Base-by-base conservation (phyloP, 2,329 filamentous ascomycete genomes). In the Fusarium nurragi region DNA sequence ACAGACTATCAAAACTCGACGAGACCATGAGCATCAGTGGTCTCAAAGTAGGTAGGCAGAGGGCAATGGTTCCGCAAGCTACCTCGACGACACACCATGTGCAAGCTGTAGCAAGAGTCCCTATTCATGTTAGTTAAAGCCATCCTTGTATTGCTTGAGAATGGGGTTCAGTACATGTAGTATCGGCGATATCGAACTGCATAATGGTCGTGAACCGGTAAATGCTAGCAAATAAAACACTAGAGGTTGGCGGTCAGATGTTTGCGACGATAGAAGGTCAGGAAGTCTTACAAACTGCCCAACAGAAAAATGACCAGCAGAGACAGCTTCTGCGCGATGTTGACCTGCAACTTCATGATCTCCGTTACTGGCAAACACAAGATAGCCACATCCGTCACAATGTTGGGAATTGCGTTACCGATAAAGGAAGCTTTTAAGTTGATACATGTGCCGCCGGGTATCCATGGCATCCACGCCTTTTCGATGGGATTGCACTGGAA, bases 61-160 rank as follows among this genome's bases (percentile, higher is more conserved):
- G 58, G 6, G 51, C 62, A 23, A 66, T 67, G 5, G 40, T 62
- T 45, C 63, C 64, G 10, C 64, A 66, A 14, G 58, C 52, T 4
- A 36, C 64, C 38, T 66, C 64, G 11, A 66, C 57, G 10, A 66
- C 64, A 52, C 64, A 66, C 64, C 64, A 66, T 5, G 63, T 38
- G 28, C 58, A 54, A 6, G 64, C 48, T 28, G 64, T 64, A 2
- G 64, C 64, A 3, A 66, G 64, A 12, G 64, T 66, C 63, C 62
- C 62, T 65, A 1, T 10, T n/a, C 1, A 8, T 14, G 3, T 54
- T 25, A 55, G 61, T 8, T 21, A 6, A 16, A 3, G 3, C n/a
- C 4, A 19, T 11, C 1, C 12, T 3, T 9, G 1, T 12, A 12
- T 10, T 11, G 18, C 4, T 16, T 0, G 7, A 5, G 11, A 16